These are phyloP conservation scores for Acer negundo DNA, from an alignment of 345 rosid genomes.

Conservation along the genomic window DNA sequence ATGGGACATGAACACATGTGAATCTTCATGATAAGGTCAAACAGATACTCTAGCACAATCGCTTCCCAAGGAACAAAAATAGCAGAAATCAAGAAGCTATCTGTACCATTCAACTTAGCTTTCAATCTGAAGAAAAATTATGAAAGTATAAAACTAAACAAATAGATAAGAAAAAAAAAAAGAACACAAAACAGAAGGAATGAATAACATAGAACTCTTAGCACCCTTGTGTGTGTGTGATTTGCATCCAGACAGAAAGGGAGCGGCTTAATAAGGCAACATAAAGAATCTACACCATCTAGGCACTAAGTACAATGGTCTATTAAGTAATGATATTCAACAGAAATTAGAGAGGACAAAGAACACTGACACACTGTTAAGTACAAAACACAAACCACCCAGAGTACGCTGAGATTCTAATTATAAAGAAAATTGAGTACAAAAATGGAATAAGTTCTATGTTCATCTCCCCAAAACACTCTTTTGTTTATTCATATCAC, in stretches of 20 bases:
- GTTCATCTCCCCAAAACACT: neutral
- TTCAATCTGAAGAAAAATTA: neutral
- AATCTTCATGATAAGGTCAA: conserved; percentile 3
- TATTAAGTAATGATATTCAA: neutral
- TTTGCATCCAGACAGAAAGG: neutral
- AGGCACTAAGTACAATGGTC: neutral
- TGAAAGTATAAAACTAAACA: neutral
- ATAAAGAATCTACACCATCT: neutral
- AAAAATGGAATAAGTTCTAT: neutral
- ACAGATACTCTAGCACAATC: neutral
- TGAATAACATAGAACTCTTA: neutral
- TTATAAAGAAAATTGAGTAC: neutral
- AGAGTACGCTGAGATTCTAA: neutral
- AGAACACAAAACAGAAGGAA: neutral
- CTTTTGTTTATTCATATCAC: neutral
- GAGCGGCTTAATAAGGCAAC: neutral
- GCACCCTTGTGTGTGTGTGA: neutral
- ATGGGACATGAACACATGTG: neutral
- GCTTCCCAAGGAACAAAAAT: neutral
- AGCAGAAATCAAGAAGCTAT: neutral
- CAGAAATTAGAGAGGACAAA: neutral
- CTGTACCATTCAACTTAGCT: neutral
- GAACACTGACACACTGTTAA: neutral
- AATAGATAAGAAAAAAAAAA: neutral
- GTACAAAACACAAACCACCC: neutral